Base-by-base conservation (phyloP, 73 alveolate genomes). In the Uronychia binucleata region DNA sequence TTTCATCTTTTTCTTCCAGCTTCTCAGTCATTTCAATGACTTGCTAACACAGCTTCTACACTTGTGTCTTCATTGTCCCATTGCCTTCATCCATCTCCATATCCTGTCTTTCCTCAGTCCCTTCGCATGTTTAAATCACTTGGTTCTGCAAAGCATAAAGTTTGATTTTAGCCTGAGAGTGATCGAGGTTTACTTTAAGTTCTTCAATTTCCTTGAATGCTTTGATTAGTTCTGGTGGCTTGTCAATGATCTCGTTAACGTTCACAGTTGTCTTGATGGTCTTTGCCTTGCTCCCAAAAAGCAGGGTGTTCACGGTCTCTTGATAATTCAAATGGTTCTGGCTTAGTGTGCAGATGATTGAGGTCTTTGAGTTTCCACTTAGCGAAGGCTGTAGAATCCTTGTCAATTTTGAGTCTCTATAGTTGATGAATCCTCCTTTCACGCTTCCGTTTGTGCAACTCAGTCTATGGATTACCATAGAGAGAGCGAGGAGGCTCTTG, bases 301-400 rank as follows among this genome's bases (percentile, higher is more conserved):
- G 95, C 19, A 95, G 86, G 57, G 98, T 95, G 82, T 95, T 95
- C 88, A 95, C 81, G 0, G 97, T 92, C 81, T 95, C 98, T 60
- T 90, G 91, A 82, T 95, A 95, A 81, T 95, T 95, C 58, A 84
- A 87, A 79, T 85, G 80, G 74, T 90, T 93, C 79, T 95, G 96
- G 58, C 94, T 92, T 78, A 95, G 84, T 19, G 98, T 93, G 77
- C 98, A 95, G 57, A 95, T 95, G 13, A 95, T 93, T 27, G 94
- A 84, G 27, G 98, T 95, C 77, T 92, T 92, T 0, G 98, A 95
- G 87, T 95, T 95, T 0, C 98, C 98, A 30, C 96, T 96, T 59
- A 95, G 86, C 25, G 97, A 86, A 29, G 94, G 85, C 85, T 95
- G 96, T 28, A 95, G 85, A 76, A 95, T 92, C 86, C 98, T 82